Evolutionary conservation across 805 yeast genomes (phyloP), one percentile per base, ranked within the genome.

Genomic region (Saccharomycopsis fibuligera): DNA sequence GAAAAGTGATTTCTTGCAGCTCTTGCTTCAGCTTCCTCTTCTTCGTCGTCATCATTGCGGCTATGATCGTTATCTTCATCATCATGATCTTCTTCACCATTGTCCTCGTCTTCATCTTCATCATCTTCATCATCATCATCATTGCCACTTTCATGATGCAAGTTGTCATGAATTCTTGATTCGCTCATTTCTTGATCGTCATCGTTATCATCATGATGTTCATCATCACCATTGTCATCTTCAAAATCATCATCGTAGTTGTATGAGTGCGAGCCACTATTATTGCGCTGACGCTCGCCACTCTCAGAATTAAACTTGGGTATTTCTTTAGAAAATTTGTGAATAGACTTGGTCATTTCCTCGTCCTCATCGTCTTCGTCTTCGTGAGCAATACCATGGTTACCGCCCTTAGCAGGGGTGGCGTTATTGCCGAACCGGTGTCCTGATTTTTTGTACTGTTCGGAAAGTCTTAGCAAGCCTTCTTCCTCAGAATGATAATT

Each of bases 401-500:
- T 36, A 24, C 51, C 45, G 17, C 22, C 30, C 8, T 19, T 17
- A 8, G 25, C 8, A 12, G 8, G 31, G 12, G 8, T 27, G 12
- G 10, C 41, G 9, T 24, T 35, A 27, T 24, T 22, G 5, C n/a
- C 44, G 4, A 6, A 4, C n/a, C 10, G 30, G 5, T 53, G 49
- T 9, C 60, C 56, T 43, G 57, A 61, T 14, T 67, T 54, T 49
- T 68, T 58, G 47, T 66, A 65, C 35, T 70, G 72, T 14, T 68
- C 71, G 6, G 75, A 64, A 40, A 75, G 57, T 38, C 77, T 58
- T 3, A 57, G 57, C 23, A 75, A 55, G 14, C 37, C 39, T 39
- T 45, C 48, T 4, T 45, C 43, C 16, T 45, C 44, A 16, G 42
- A 35, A 22, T 33, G 9, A 17, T 33, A 33, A n/a, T n/a, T n/a